A percentile compares a stretch with the other conserved stretches of the same genome.
These are phyloP conservation scores for Nemania sp. DNA, from an alignment of 2,329 filamentous ascomycete genomes.

Conservation along the genomic window DNA sequence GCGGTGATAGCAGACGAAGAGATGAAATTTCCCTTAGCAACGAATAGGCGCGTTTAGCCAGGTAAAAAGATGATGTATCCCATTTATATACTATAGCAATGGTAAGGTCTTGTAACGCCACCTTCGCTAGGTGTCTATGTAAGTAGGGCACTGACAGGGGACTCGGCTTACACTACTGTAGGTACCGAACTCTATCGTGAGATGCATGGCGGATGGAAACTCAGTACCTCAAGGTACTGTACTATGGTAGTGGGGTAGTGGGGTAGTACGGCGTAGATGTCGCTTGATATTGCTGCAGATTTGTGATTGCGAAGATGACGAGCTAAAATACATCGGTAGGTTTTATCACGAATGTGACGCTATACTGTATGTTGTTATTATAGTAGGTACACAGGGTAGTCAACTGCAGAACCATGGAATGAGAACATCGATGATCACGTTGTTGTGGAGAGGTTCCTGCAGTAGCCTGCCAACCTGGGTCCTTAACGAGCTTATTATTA, in stretches of 20 bases:
- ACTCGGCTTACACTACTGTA: no score
- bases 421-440: conserved; percentile 7
- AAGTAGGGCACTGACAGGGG: no score
- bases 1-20: background rate
- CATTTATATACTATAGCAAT: background rate
- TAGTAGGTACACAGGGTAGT: background rate
- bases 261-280: no score
- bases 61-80: background rate
- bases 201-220: no score
- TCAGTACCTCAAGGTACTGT: no score
- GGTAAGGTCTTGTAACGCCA: background rate
- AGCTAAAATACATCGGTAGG: background rate
- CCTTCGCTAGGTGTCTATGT: background rate
- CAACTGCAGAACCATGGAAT: background rate
- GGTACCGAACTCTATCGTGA: no score
- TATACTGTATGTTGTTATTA: conserved; percentile 1
- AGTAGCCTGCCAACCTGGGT: conserved; percentile 9
- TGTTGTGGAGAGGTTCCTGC: conserved; percentile 20
- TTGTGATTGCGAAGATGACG: background rate
- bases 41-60: background rate
- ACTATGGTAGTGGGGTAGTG: no score
- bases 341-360: background rate
- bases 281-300: background rate
- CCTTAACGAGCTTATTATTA: conserved; percentile 1
- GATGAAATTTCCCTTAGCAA: background rate